Conservation (phyloP, 2,329 filamentous ascomycete species). For the Fusarium nanum region DNA sequence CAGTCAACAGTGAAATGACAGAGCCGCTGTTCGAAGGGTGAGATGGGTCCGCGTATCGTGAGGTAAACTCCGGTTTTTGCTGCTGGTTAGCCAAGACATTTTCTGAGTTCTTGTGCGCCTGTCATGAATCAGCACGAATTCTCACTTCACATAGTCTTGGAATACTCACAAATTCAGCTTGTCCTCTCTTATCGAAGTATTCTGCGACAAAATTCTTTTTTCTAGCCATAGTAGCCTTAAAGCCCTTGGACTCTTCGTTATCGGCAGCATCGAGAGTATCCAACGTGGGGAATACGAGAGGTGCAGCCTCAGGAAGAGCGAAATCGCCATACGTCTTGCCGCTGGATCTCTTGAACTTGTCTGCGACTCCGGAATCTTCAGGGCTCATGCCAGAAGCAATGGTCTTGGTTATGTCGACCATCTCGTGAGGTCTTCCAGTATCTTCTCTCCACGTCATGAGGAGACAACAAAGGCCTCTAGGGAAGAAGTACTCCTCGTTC, state of each 20-base stretch:
- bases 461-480: slow-evolving; percentile 62
- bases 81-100: slow-evolving; percentile 14
- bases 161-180: slow-evolving; percentile 21
- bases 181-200: slow-evolving; percentile 12
- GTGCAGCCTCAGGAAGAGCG: slow-evolving; percentile 58
- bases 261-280: slow-evolving; percentile 14
- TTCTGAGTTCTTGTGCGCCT: slow-evolving; percentile 9
- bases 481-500: slow-evolving; percentile 62
- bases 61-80: slow-evolving; percentile 8
- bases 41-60: slow-evolving; percentile 13
- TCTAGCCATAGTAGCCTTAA: slow-evolving; percentile 1
- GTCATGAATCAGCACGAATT: background rate
- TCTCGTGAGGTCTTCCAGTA: slow-evolving; percentile 36
- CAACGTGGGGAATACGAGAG: slow-evolving; percentile 48
- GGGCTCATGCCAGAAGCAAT: slow-evolving; percentile 1
- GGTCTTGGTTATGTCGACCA: slow-evolving; percentile 28
- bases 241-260: slow-evolving; percentile 7
- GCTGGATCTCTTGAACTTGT: slow-evolving; percentile 18
- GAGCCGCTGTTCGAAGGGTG: slow-evolving; percentile 14
- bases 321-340: slow-evolving; percentile 45
- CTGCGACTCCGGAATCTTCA: background rate
- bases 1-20: slow-evolving; percentile 9
- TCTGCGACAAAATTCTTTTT: slow-evolving; percentile 11
- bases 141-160: too few species aligned
- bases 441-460: slow-evolving; percentile 66